Evolutionary conservation across 2,329 filamentous ascomycete species (phyloP), one percentile per base, ranked within the genome.

Genomic region (Colletotrichum sp.): DNA sequence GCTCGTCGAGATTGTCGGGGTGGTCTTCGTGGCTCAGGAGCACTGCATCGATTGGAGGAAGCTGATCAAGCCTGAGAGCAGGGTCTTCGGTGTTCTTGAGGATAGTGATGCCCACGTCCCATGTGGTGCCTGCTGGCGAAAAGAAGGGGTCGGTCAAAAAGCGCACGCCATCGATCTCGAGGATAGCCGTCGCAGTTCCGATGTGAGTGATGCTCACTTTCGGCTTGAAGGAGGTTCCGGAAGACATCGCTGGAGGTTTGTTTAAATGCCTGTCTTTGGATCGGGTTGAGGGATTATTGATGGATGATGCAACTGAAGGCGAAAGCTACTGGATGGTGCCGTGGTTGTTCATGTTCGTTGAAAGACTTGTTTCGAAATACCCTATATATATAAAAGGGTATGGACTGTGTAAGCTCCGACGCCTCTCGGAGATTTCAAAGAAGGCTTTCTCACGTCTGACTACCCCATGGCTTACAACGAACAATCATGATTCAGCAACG

Each of bases 1-100:
- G 76, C 3, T 84, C 81, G 38, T 90, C 88, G 3, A 90, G 82
- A 74, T 89, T 89, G 75, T 89, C 88, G 0, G 82, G 81, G 72
- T 89, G 88, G 78, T 89, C 86, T 78, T 89, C 88, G 73, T 90
- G 88, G 78, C 85, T 88, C 10, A 89, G 82, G 1, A 89, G 82
- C 5, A 89, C 81, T n/a, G 84, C 87, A 65, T 89, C 87, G 75
- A 89, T 87, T 12, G 80, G 79, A 0, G 88, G 88, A 0, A 89
- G 81, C 1, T 86, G 70, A 1, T 82, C 76, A 0, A 89, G 80
- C 0, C 76, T 67, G 0, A 88, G 76, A 4, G 85, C 85, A 0
- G 87, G 85, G 1, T 77, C 74, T 34, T 84, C 80, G 14, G 79
- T 78, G 28, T 78, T 81, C 16, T 80, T 82, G 12, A 87, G 80